Percentiles rank a stretch among this genome's conserved stretches.
These are phyloP conservation scores for Chlorophyllum brunneum DNA, from an alignment of 768 basidiomycete genomes.

Conservation along the genomic window DNA sequence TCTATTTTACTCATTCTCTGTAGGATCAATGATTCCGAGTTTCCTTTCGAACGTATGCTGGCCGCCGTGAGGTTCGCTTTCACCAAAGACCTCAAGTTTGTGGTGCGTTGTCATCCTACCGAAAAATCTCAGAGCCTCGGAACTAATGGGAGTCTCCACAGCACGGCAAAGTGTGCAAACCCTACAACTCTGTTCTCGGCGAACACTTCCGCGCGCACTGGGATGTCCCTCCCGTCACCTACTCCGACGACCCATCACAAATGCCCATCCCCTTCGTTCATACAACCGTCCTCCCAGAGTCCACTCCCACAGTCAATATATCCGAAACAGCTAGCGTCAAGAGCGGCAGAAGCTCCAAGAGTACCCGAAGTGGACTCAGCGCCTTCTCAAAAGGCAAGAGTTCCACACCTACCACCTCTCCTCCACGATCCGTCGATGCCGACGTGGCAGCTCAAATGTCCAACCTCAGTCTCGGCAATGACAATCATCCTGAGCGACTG, in stretches of 20 bases:
- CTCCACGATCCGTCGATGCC: conserved; percentile 32
- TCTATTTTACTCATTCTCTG: conserved; percentile 2
- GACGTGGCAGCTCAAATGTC: conserved; percentile 55
- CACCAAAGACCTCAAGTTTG: conserved; percentile 91
- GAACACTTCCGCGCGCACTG: conserved; percentile 89
- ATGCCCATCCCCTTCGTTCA: conserved; percentile 44
- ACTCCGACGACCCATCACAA: conserved; percentile 42
- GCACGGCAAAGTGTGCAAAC: conserved; percentile 93
- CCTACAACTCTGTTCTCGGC: conserved; percentile 83
- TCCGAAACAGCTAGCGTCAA: conserved; percentile 56
- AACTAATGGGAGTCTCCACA: conserved; percentile 27
- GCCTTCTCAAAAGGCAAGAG: conserved; percentile 50
- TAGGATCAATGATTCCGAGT: conserved; percentile 89
- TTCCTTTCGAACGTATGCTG: conserved; percentile 95
- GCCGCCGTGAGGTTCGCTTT: conserved; percentile 85
- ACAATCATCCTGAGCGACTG: conserved; percentile 30
- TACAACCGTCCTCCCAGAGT: conserved; percentile 22
- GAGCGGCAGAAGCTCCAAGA: conserved; percentile 60
- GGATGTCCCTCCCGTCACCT: conserved; percentile 66
- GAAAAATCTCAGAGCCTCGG: conserved; percentile 1
- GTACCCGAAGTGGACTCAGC: conserved; percentile 54
- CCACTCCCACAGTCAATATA: conserved; percentile 13
- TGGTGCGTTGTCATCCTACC: conserved; percentile 48
- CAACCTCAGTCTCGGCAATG: conserved; percentile 49
- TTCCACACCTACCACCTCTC: conserved; percentile 54